These are phyloP conservation scores for Coniochaeta prunicola DNA, from an alignment of 2,329 filamentous ascomycete species.

Conservation along the genomic window DNA sequence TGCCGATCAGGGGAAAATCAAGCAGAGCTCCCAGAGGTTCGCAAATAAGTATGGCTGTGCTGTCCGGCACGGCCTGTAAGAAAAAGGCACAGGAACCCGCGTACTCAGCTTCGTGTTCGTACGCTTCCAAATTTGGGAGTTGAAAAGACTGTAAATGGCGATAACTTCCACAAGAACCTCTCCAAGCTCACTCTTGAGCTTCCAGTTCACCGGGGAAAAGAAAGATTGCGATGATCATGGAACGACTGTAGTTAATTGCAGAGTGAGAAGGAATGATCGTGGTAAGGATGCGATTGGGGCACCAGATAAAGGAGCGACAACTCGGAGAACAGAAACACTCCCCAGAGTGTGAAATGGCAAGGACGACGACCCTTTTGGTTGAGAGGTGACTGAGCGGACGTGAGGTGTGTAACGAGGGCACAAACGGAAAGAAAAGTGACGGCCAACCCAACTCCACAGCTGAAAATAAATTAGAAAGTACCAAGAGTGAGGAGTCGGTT, in stretches of 20 bases:
- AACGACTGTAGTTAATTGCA: neutral
- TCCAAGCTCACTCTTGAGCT: neutral
- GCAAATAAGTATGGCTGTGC: slow-evolving; percentile 3
- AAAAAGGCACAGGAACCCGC: neutral
- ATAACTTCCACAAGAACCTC: slow-evolving; percentile 12
- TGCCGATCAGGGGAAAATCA: slow-evolving; percentile 29
- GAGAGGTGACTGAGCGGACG: neutral
- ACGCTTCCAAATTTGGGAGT: neutral
- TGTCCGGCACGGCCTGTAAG: neutral
- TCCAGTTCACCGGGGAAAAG: neutral
- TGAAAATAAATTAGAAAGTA: neutral
- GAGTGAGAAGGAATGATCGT: slow-evolving; percentile 1
- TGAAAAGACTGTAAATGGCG: slow-evolving; percentile 4
- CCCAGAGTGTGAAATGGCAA: neutral
- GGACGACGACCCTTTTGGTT: neutral
- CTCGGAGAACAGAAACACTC: neutral
- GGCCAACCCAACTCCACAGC: neutral
- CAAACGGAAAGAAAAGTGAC: neutral
- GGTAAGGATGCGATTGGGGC: neutral
- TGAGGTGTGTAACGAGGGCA: neutral
- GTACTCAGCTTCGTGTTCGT: neutral
- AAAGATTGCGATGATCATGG: neutral
- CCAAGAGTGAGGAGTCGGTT: neutral
- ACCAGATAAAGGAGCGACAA: neutral
- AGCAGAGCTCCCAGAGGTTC: slow-evolving; percentile 15